These are phyloP conservation scores for Clitocybe nebularis DNA, from an alignment of 1,284 basidiomycete genomes.

Conservation along the genomic window DNA sequence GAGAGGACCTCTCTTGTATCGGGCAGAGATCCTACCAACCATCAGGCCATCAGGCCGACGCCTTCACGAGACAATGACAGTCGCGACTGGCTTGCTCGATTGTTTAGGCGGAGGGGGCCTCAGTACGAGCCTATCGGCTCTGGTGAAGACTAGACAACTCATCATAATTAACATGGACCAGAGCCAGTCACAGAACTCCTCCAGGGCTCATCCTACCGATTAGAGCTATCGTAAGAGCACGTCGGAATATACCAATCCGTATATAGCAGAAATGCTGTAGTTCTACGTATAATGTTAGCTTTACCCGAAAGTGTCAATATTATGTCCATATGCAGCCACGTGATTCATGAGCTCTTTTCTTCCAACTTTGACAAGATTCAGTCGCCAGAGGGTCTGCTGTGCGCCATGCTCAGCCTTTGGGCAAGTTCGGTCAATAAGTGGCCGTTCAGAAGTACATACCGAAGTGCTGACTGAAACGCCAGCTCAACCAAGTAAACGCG, in stretches of 20 bases:
- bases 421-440: constrained; percentile 17
- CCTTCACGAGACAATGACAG: constrained; percentile 20
- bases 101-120: constrained; percentile 46
- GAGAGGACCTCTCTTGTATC: constrained; percentile 33
- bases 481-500: neutral
- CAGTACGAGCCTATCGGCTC: constrained; percentile 51
- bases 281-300: too few relatives aligned
- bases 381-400: constrained; percentile 17
- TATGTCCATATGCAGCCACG: too few relatives aligned
- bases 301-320: too few relatives aligned
- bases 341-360: constrained; percentile 28
- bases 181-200: too few relatives aligned
- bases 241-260: too few relatives aligned
- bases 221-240: too few relatives aligned
- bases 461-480: constrained; percentile 6
- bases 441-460: constrained; percentile 17
- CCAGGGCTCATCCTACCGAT: too few relatives aligned
- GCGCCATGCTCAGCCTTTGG: constrained; percentile 8
- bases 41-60: constrained; percentile 26
- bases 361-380: constrained; percentile 14
- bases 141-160: constrained; percentile 9
- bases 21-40: constrained; percentile 30
- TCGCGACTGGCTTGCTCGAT: constrained; percentile 45
- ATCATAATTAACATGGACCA: too few relatives aligned
- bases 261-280: too few relatives aligned